Conservation (phyloP, 768 basidiomycete species). For the Tulasnella sp. region DNA sequence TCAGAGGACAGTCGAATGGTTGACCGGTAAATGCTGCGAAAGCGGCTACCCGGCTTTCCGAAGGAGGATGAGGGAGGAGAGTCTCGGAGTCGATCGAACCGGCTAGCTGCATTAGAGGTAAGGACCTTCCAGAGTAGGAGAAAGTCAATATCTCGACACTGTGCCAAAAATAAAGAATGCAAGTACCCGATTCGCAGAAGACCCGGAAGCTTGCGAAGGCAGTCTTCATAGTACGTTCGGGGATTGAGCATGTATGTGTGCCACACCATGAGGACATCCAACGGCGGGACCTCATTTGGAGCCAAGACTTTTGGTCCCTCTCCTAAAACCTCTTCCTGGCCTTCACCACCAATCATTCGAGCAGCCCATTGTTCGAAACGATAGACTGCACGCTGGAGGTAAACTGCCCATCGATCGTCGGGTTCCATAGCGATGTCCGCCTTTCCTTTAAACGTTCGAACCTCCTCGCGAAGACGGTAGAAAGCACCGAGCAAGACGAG, state of each 20-base stretch:
- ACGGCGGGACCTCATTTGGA: conserved; percentile 16
- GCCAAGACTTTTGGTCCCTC: not conserved
- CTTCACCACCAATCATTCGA: not conserved
- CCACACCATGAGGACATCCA: conserved; percentile 31
- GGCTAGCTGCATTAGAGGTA: conserved; percentile 24
- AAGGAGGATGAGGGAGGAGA: conserved; percentile 17
- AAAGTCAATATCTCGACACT: not conserved
- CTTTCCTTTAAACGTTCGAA: too few species aligned
- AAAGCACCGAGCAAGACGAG: too few species aligned
- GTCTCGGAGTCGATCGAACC: conserved; percentile 18
- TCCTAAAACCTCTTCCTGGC: not conserved
- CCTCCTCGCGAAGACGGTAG: too few species aligned
- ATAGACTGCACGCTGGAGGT: too few species aligned
- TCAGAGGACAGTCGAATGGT: conserved; percentile 20
- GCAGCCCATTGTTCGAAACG: conserved; percentile 28
- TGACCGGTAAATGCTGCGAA: conserved; percentile 18
- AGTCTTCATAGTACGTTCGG: conserved; percentile 28
- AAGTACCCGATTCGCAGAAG: not conserved
- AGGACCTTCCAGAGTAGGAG: not conserved
- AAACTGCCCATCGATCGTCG: too few species aligned
- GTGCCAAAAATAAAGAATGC: not conserved
- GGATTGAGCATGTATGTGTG: conserved; percentile 31
- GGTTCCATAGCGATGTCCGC: too few species aligned
- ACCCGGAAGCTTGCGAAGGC: conserved; percentile 8
- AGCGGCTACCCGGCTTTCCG: not conserved